These are phyloP conservation scores for Ustilago tritici DNA, from an alignment of 1,284 basidiomycete species.

Conservation along the genomic window DNA sequence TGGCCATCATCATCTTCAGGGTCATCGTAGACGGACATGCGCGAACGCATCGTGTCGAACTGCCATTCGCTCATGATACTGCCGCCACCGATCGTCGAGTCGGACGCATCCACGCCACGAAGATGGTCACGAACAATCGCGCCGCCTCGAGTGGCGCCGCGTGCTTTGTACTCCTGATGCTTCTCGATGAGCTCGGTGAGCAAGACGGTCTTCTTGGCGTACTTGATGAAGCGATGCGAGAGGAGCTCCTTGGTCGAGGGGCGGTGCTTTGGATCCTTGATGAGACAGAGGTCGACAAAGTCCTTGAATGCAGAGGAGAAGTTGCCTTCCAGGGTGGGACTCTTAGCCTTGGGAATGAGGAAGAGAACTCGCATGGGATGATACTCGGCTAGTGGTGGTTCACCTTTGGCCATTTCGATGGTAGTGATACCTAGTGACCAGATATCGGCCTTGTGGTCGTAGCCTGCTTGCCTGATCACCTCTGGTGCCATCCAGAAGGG, in stretches of 20 bases:
- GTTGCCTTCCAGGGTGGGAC: slow-evolving; percentile 86
- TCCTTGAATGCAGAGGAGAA: slow-evolving; percentile 90
- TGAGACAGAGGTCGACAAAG: slow-evolving; percentile 89
- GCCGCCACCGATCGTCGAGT: slow-evolving; percentile 55
- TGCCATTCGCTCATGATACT: slow-evolving; percentile 92
- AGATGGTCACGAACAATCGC: slow-evolving; percentile 54
- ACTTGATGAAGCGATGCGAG: slow-evolving; percentile 89
- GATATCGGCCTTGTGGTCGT: slow-evolving; percentile 71
- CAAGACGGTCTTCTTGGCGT: slow-evolving; percentile 80
- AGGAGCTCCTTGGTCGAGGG: slow-evolving; percentile 90
- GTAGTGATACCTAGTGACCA: slow-evolving; percentile 72
- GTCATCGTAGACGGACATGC: slow-evolving; percentile 73
- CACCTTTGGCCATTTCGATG: slow-evolving; percentile 72
- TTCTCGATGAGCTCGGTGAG: slow-evolving; percentile 85
- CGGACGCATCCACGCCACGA: slow-evolving; percentile 40
- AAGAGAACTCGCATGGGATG: slow-evolving; percentile 72
- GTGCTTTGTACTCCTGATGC: slow-evolving; percentile 67
- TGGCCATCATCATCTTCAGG: slow-evolving; percentile 74
- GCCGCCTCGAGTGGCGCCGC: slow-evolving; percentile 56
- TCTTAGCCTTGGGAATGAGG: slow-evolving; percentile 76
- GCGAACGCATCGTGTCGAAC: slow-evolving; percentile 84
- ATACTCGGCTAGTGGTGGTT: slow-evolving; percentile 72
- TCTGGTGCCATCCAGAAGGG: slow-evolving; percentile 99
- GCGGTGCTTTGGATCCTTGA: slow-evolving; percentile 90
- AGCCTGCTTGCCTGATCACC: slow-evolving; percentile 93